Conservation (phyloP, 2,329 filamentous ascomycete species). For the Lachnellula cervina region DNA sequence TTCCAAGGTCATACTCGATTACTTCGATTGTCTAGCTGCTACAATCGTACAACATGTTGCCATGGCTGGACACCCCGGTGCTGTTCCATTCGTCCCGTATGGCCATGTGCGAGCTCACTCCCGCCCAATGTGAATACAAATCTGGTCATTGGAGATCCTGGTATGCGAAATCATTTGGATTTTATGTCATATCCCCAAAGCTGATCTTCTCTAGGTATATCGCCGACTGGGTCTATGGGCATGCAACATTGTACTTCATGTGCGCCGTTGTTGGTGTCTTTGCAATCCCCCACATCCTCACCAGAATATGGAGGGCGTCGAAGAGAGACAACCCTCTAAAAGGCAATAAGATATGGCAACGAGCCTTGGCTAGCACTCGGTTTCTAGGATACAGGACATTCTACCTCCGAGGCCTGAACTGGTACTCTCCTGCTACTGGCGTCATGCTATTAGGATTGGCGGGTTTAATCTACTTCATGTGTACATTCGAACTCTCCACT, state of each 20-base stretch:
- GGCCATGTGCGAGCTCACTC: conserved; percentile 7
- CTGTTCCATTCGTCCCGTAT: conserved; percentile 8
- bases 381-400: conserved; percentile 11
- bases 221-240: conserved; percentile 13
- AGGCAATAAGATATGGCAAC: neutral
- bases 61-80: conserved; percentile 10
- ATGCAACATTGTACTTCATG: conserved; percentile 14
- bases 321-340: neutral
- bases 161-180: neutral
- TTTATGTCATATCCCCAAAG: too few relatives aligned
- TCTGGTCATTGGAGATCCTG: conserved; percentile 12
- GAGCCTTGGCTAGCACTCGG: neutral
- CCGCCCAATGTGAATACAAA: conserved; percentile 7
- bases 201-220: conserved; percentile 5
- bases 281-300: conserved; percentile 3
- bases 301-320: neutral
- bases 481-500: neutral
- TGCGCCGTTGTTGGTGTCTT: conserved; percentile 12
- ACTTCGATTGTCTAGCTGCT: neutral
- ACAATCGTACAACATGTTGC: neutral
- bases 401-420: conserved; percentile 6
- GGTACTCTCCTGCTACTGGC: conserved; percentile 11
- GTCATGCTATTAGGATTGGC: conserved; percentile 10
- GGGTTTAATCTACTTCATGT: conserved; percentile 13
- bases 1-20: neutral